Evolutionary conservation across 2,329 filamentous ascomycete genomes (phyloP), one percentile per base, ranked within the genome.

Genomic region (Aspergillus japonicus): DNA sequence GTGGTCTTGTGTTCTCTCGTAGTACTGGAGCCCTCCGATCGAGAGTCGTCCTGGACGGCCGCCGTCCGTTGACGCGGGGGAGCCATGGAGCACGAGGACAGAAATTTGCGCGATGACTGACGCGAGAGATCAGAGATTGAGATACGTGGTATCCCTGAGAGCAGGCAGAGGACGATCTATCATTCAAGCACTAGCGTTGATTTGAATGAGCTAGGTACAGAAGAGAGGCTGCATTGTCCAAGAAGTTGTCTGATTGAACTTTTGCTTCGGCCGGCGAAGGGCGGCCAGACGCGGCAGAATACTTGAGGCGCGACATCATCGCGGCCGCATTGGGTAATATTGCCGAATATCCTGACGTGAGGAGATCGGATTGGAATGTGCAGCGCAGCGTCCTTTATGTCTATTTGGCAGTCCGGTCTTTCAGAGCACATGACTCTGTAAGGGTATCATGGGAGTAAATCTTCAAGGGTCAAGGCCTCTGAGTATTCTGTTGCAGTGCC

Each of bases 1-100:
- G 70, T 67, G 8, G 64, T 57, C 55, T 71, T 74, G 50, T 69
- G 69, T 59, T 78, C 76, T 65, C 72, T 75, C 14, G 76, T 74
- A 47, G 75, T 71, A 61, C 76, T 81, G 39, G 79, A 80, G n/a
- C 77, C 75, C 71, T 81, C 79, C 19, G 79, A 80, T 60, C 79
- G 72, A 26, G 78, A 79, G 66, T 81, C 80, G 59, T 82, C 80
- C 51, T 76, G 68, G 57, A 69, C 64, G 23, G 73, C 69, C 29
- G 73, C 63, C 51, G 73, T 71, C 55, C 78, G 77, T 66, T 77
- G 76, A 60, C 78, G 78, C 66, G 79, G 76, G 65, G 80, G 79
- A 60, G 78, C 74, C 79, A 81, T 81, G 62, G 58, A 60, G 57
- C 26, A 52, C 23, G 29, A 57, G 58, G 54, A 57, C 59, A 35